Base-by-base conservation (phyloP, 2,329 filamentous ascomycete species). In the Aspergillus pseudoglaucus region DNA sequence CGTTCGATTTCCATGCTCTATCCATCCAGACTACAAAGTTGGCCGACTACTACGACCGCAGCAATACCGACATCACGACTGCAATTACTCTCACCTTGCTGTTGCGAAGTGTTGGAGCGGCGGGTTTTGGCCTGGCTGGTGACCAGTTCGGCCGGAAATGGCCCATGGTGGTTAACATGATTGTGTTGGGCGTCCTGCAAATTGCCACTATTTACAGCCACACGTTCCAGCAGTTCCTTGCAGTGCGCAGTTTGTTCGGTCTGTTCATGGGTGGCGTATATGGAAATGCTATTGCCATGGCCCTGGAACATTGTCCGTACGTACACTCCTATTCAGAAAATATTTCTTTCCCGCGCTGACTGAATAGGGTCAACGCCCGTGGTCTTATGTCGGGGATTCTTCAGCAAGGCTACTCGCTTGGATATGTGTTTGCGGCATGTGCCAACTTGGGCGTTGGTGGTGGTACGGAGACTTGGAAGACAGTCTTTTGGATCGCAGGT, bases 191-290 rank as follows among this genome's bases (percentile, higher is more conserved):
- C 33, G 64, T 83, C 5, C 74, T 90, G 8, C 85, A 90, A 65
- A 80, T 90, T 49, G 87, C 82, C 20, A 93, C 88, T 15, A 89
- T 89, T 57, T 93, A 89, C 69, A 80, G 81, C 61, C 59, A 65
- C 0, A 90, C 84, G 0, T 93, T 88, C 63, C 65, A 77, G 47
- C 80, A 88, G 58, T 90, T 90, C 65, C 70, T 90, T n/a, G 85
- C 81, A 7, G 85, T 89, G 1, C 76, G 87, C 44, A 80, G 81
- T 52, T 68, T 89, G 10, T 90, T 89, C 58, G 87, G 87, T 17
- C 72, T 90, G 10, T 87, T 88, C 67, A 90, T 90, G 86, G 87
- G 86, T 33, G 87, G 87, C 56, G 82, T 90, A 10, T 89, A 88
- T 65, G 87, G 86, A 32, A 88, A 88, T 59, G 85, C 85, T 32